phyloP scores from a whole-genome alignment of 805 yeast genomes.

The Candida wancherniae region DNA sequence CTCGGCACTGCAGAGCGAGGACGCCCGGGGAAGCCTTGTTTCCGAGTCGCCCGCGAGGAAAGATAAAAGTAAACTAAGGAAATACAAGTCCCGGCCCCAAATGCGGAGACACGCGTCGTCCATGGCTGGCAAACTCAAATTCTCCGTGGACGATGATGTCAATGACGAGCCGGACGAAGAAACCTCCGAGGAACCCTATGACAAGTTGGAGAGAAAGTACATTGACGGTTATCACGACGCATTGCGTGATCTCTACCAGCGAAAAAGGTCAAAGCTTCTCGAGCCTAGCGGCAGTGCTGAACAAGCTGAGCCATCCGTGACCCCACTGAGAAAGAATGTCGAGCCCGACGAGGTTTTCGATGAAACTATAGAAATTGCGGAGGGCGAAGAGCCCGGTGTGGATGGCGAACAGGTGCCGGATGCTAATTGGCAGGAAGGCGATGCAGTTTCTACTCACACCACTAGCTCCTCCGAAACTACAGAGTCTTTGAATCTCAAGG shows the following conservation, averaged over 20 bases:
- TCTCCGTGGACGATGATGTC: slow-evolving; percentile 79
- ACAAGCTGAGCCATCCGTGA: not conserved
- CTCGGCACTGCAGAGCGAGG: slow-evolving; percentile 10
- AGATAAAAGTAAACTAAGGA: slow-evolving; percentile 13
- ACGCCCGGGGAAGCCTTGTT: slow-evolving; percentile 4
- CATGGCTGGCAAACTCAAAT: slow-evolving; percentile 37
- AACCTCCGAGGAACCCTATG: slow-evolving; percentile 31
- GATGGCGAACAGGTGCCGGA: no score
- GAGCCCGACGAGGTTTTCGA: slow-evolving; percentile 6
- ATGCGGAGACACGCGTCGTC: slow-evolving; percentile 24
- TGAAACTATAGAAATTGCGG: slow-evolving; percentile 4
- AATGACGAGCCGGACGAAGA: slow-evolving; percentile 55
- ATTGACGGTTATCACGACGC: slow-evolving; percentile 75
- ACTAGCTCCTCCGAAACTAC: slow-evolving; percentile 43
- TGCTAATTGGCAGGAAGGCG: no score
- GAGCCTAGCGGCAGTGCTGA: no score
- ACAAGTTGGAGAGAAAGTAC: slow-evolving; percentile 39
- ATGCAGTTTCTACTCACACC: slow-evolving; percentile 24
- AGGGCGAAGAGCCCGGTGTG: slow-evolving; percentile 22
- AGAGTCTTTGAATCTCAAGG: slow-evolving; percentile 84
- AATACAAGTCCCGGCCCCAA: slow-evolving; percentile 27
- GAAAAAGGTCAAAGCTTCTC: slow-evolving; percentile 13
- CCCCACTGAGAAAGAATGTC: slow-evolving; percentile 1
- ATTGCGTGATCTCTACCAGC: slow-evolving; percentile 36
- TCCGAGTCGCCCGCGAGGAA: slow-evolving; percentile 11